Evolutionary conservation across 345 rosid species (phyloP), one percentile per base, ranked within the genome.

Genomic region (Salix suchowensis): DNA sequence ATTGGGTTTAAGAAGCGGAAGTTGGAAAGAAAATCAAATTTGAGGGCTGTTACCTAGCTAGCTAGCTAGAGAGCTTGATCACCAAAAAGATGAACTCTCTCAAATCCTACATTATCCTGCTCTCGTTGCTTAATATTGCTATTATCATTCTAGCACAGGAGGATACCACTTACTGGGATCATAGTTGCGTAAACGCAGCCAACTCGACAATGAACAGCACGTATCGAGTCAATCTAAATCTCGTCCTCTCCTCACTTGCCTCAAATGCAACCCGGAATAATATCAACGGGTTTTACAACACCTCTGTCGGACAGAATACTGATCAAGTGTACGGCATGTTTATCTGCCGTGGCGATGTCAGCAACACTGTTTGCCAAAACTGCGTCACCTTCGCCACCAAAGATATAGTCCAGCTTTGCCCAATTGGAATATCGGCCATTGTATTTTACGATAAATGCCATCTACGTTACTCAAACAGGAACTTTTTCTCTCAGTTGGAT

Each of bases 381-480:
- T 91, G 92, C 19, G 86, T 85, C 12, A n/a, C 5, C 6, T 55
- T 21, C 13, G 87, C 89, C 2, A 44, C 67, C 18, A 66, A 32
- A 8, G n/a, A 81, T 0, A 42, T 87, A 50, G n/a, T 24, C 36
- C 39, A 48, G 2, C 34, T 4, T 10, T 88, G 96, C 72, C 86
- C 85, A 0, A 44, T 7, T 55, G 73, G 79, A 37, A 85, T 76
- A 69, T 44, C 24, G 50, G 52, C 87, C 7, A 80, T 82, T 0
- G 30, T 89, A 44, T 87, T 83, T 86, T 87, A 71, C 71, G 88
- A 87, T 7, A 62, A 77, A 72, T 89, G 91, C 71, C 60, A 75
- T 84, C 48, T 89, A 19, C 84, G 84, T 15, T 91, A 87, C 72
- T 85, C 90, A 21, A 85, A 88, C 75, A 76, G 74, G 11, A 24